These are phyloP conservation scores for Westerdykella sp. DNA, from an alignment of 2,329 filamentous ascomycete species.

Conservation along the genomic window DNA sequence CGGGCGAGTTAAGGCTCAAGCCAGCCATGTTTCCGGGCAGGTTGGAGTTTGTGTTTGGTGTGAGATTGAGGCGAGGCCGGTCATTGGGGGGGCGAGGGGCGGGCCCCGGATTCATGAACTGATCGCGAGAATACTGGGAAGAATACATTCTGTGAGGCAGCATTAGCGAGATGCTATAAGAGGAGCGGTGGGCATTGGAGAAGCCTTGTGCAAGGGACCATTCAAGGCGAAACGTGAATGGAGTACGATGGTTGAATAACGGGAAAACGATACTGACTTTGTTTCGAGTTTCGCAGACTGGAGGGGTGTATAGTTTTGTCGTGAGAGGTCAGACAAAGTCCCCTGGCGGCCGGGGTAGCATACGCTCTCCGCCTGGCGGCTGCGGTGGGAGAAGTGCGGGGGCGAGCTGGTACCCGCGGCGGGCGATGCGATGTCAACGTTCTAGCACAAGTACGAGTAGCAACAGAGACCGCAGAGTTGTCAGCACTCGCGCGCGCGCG, in stretches of 20 bases:
- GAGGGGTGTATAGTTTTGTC: too few species aligned
- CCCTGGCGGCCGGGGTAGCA: not conserved
- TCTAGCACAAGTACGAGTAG: too few species aligned
- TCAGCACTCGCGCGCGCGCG: too few species aligned
- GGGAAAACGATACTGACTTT: not conserved
- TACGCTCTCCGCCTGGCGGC: not conserved
- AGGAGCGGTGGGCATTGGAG: too few species aligned
- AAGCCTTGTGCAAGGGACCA: not conserved
- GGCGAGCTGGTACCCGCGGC: not conserved
- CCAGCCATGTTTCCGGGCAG: conserved; percentile 73
- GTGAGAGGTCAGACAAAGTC: not conserved
- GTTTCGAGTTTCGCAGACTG: too few species aligned
- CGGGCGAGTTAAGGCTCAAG: conserved; percentile 64
- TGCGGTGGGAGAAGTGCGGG: not conserved
- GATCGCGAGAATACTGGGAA: conserved; percentile 54
- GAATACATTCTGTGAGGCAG: conserved; percentile 50
- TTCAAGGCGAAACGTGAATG: not conserved
- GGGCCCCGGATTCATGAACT: conserved; percentile 95
- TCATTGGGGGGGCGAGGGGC: conserved; percentile 85
- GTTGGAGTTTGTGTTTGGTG: conserved; percentile 60
- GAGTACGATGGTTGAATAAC: not conserved
- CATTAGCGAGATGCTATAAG: conserved; percentile 7
- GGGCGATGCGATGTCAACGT: too few species aligned
- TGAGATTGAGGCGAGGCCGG: conserved; percentile 73
- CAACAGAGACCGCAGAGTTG: too few species aligned